Evolutionary conservation across 257 asterid species (phyloP), one percentile per base, ranked within the genome.

Genomic region (Fraxinus americana): DNA sequence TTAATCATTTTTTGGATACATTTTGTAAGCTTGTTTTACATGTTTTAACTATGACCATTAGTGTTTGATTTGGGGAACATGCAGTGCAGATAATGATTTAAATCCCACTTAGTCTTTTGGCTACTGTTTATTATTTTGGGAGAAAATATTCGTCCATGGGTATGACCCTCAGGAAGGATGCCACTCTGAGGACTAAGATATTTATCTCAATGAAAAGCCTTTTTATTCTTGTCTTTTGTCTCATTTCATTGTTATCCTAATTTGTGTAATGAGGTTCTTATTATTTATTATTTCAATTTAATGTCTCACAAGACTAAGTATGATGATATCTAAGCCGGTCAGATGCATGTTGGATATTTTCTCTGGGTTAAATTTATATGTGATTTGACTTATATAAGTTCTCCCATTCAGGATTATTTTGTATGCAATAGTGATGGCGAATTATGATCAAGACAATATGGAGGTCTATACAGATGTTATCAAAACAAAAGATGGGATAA

Each of bases 381-480:
- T 17, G 19, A 73, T 66, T 66, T 81, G 73, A 80, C 69, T 36
- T 38, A 68, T 27, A 45, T 39, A 23, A 4, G 9, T 78, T 69
- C 23, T 43, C 8, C 54, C 70, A 68, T 82, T 74, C 87, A 95
- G 99, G 97, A 87, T 88, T 77, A 89, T 96, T 80, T 81, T 92
- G 77, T 90, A 92, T 83, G 92, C 98, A 65, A 90, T 92, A 80
- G 92, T 88, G 52, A 78, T 88, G 91, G 97, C 92, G 13, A 88
- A 89, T 85, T 83, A 83, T 88, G 97, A 92, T 81, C 98, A 96
- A 81, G 94, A 88, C 75, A 85, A 75, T 61, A 65, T 67, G 77
- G 89, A 82, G 76, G 81, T 13, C 8, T 82, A 91, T 75, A 85
- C 83, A 83, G 89, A 89, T 81, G 89, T 88, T 75, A 86, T 93